Conservation (phyloP, 2,329 filamentous ascomycete genomes). For the Ceratocystis cubensis region DNA sequence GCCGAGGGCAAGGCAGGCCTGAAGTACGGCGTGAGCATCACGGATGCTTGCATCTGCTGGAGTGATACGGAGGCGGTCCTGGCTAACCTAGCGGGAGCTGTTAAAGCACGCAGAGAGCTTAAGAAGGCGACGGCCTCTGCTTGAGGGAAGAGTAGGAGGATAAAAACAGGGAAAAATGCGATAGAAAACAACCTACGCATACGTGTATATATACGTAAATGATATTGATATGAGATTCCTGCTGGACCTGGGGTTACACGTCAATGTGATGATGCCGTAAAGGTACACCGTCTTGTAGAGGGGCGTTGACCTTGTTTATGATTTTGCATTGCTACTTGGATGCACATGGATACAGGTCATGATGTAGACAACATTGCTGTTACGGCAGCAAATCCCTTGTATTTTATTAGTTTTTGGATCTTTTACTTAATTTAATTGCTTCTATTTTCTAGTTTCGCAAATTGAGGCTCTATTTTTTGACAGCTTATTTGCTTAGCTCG, state of each 20-base stretch:
- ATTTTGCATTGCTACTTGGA: no score
- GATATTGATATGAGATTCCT: not conserved
- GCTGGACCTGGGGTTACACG: not conserved
- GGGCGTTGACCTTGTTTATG: no score
- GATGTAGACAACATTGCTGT: no score
- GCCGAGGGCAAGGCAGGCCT: conserved; percentile 71
- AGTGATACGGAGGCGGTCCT: conserved; percentile 74
- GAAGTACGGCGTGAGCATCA: conserved; percentile 92
- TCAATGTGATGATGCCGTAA: not conserved
- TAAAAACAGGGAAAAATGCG: conserved; percentile 17
- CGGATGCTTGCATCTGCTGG: conserved; percentile 94
- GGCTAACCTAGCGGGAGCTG: conserved; percentile 63
- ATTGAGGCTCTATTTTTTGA: not conserved
- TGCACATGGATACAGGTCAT: no score
- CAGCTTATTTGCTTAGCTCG: no score
- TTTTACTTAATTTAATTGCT: not conserved
- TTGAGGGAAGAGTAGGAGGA: not conserved
- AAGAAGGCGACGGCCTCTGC: conserved; percentile 20
- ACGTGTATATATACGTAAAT: not conserved
- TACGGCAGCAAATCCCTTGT: not conserved
- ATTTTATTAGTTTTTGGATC: not conserved
- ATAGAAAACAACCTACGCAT: conserved; percentile 15
- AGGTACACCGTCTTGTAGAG: not conserved
- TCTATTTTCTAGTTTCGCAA: not conserved
- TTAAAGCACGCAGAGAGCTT: conserved; percentile 54